Conservation (phyloP, 2,329 filamentous ascomycete species). For the Xylariaceae sp. region DNA sequence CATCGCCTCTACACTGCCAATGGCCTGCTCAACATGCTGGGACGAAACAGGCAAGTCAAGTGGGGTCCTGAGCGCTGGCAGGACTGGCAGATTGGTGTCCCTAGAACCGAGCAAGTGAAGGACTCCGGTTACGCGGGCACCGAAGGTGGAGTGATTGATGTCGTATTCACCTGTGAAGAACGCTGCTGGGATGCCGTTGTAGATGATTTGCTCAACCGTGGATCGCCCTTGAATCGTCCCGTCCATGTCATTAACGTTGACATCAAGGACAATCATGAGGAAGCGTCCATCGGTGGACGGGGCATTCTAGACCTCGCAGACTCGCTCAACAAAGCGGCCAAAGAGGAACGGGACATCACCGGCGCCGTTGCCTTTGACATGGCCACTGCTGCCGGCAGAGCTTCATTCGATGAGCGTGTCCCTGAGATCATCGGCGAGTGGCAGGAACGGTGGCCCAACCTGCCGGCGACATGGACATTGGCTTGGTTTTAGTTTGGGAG, state of each 20-base stretch:
- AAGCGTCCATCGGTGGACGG: constrained; percentile 82
- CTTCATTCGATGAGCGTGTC: constrained; percentile 85
- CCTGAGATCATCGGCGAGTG: constrained; percentile 86
- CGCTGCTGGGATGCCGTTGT: constrained; percentile 97
- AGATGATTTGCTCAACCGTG: constrained; percentile 83
- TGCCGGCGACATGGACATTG: constrained; percentile 89
- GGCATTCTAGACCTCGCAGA: constrained; percentile 90
- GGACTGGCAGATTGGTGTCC: constrained; percentile 87
- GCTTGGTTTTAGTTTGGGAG: constrained; percentile 72
- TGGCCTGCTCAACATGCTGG: constrained; percentile 91
- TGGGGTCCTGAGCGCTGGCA: constrained; percentile 97
- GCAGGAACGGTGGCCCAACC: constrained; percentile 90
- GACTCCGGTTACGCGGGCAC: constrained; percentile 76
- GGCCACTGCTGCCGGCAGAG: constrained; percentile 60
- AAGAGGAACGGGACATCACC: constrained; percentile 64
- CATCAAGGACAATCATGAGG: constrained; percentile 97
- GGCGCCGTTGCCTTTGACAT: constrained; percentile 64
- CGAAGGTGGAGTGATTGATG: constrained; percentile 83
- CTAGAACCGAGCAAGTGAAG: constrained; percentile 67
- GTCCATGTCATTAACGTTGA: constrained; percentile 98
- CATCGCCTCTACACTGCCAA: constrained; percentile 83
- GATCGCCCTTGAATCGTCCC: constrained; percentile 79
- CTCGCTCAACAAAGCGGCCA: constrained; percentile 73
- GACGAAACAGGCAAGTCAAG: constrained; percentile 85
- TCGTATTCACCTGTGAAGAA: constrained; percentile 97